Conservation (phyloP, 306 rosid genomes). For the Mimosa bimucronata region DNA sequence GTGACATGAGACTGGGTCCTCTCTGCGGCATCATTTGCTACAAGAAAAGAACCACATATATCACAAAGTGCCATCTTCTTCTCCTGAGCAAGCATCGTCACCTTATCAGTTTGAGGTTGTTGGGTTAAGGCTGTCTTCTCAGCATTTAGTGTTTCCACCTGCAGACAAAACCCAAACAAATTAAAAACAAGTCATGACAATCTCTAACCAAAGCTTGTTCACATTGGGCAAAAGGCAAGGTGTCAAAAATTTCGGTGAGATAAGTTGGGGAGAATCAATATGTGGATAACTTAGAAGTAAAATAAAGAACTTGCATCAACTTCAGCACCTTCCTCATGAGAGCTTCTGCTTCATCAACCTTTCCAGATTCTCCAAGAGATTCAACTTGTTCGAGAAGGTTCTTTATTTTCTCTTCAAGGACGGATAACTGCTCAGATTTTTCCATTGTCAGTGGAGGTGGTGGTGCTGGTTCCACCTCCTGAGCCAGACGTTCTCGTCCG, state of each 20-base stretch:
- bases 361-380: constrained; percentile 97
- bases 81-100: constrained; percentile 85
- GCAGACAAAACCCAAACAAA: constrained; percentile 32
- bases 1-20: constrained; percentile 95
- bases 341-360: constrained; percentile 99
- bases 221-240: constrained; percentile 6
- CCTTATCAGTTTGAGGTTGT: constrained; percentile 75
- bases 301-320: constrained; percentile 28
- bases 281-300: constrained; percentile 5
- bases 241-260: not conserved
- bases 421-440: constrained; percentile 82
- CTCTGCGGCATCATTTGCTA: constrained; percentile 98
- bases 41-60: constrained; percentile 97
- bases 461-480: constrained; percentile 95
- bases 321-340: constrained; percentile 91
- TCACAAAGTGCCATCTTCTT: constrained; percentile 99
- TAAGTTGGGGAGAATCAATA: not conserved
- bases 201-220: constrained; percentile 1
- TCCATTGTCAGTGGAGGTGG: constrained; percentile 80
- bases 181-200: constrained; percentile 14
- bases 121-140: constrained; percentile 84
- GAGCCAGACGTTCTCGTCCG: constrained; percentile 95
- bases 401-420: constrained; percentile 95
- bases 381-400: constrained; percentile 97
- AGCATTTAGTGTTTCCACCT: constrained; percentile 90